Conservation (phyloP, 345 rosid species). For the Litchi chinensis region DNA sequence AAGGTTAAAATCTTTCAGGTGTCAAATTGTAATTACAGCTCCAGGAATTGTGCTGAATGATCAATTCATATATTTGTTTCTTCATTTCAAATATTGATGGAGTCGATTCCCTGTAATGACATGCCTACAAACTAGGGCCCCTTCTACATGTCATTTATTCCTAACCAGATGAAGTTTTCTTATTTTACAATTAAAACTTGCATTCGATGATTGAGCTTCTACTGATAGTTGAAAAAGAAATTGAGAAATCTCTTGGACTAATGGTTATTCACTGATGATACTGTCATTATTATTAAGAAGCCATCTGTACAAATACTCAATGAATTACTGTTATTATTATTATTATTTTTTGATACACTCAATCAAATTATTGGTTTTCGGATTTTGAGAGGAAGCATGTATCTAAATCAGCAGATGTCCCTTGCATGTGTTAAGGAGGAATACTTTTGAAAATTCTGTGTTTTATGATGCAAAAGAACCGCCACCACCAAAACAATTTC, state of each 20-base stretch:
- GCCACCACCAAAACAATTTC: neutral
- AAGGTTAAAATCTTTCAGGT: neutral
- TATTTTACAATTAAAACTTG: neutral
- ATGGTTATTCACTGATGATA: neutral
- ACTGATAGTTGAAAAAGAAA: neutral
- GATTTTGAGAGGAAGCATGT: neutral
- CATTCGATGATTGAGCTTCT: neutral
- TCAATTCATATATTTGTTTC: neutral
- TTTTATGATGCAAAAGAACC: neutral
- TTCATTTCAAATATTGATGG: neutral
- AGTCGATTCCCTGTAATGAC: constrained; percentile 2
- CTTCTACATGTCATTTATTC: neutral
- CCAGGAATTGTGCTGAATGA: neutral
- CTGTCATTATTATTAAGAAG: neutral
- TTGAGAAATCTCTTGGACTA: constrained; percentile 1
- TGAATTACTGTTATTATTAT: neutral
- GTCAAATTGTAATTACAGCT: constrained; percentile 8
- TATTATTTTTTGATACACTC: neutral
- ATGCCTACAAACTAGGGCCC: too few species aligned
- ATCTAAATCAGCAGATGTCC: neutral
- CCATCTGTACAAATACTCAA: neutral
- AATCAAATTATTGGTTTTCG: constrained; percentile 9
- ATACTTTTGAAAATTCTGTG: neutral
- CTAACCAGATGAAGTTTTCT: neutral
- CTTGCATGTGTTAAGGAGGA: neutral